These are phyloP conservation scores for Achaetomium macrosporum DNA, from an alignment of 2,329 filamentous ascomycete genomes.

Conservation along the genomic window DNA sequence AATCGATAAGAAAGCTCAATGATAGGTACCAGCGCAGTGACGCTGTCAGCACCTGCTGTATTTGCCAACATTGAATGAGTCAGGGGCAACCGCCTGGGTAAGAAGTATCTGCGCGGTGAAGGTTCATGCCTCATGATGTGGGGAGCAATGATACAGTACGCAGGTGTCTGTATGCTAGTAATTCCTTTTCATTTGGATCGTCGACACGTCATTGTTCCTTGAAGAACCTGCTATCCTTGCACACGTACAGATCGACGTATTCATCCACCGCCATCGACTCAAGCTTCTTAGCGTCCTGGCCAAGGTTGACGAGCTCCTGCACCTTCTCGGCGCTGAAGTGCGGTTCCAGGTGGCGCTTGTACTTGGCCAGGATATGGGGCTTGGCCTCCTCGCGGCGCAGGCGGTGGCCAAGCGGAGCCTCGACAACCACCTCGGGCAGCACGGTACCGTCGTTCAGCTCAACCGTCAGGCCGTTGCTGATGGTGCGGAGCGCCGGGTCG, in stretches of 20 bases:
- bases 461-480: slow-evolving; percentile 93
- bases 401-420: slow-evolving; percentile 90
- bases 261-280: slow-evolving; percentile 81
- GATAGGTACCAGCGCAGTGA: no score
- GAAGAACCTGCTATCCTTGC: slow-evolving; percentile 57
- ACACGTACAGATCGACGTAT: slow-evolving; percentile 79
- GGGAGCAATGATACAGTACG: no score
- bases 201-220: slow-evolving; percentile 24
- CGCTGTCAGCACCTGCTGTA: no score
- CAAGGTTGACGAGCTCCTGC: slow-evolving; percentile 74
- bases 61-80: no score
- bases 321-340: slow-evolving; percentile 76
- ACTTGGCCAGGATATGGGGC: slow-evolving; percentile 93
- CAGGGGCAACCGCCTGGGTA: no score
- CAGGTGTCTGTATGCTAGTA: background rate
- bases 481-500: slow-evolving; percentile 85
- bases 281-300: slow-evolving; percentile 66
- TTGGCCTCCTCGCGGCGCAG: slow-evolving; percentile 92
- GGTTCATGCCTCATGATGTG: no score
- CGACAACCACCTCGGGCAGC: slow-evolving; percentile 83
- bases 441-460: slow-evolving; percentile 91
- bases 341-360: slow-evolving; percentile 80
- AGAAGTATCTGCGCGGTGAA: no score
- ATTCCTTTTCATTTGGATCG: background rate
- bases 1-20: no score